Percentiles rank a stretch among this genome's conserved stretches.
phyloP scores from a whole-genome alignment of 2,329 filamentous ascomycete genomes.

The Mycocentrospora acerina region DNA sequence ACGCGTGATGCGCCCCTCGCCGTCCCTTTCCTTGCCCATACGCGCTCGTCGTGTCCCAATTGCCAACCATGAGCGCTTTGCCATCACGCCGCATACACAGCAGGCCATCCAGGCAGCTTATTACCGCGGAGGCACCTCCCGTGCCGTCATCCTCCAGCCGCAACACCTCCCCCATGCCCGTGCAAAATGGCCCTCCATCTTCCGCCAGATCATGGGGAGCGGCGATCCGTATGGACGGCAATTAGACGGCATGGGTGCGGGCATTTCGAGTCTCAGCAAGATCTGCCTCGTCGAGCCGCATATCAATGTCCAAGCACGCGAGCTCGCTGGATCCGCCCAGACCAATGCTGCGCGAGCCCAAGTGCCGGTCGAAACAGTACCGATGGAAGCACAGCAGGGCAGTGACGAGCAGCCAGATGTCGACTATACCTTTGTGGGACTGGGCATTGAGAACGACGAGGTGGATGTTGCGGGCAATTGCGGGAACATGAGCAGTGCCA shows the following conservation, averaged over 20 bases:
- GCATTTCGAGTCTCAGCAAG: constrained; percentile 69
- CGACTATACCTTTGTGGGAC: constrained; percentile 70
- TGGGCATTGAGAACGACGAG: constrained; percentile 62
- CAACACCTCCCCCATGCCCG: constrained; percentile 53
- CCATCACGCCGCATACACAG: constrained; percentile 14
- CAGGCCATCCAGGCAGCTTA: constrained; percentile 52
- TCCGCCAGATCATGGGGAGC: constrained; percentile 61
- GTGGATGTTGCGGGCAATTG: constrained; percentile 72
- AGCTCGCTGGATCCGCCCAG: constrained; percentile 6
- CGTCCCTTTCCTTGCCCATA: constrained; percentile 16
- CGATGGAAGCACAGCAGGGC: background rate
- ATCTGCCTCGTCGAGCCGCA: constrained; percentile 63
- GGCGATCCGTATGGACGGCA: constrained; percentile 69
- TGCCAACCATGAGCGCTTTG: constrained; percentile 9
- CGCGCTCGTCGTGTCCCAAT: constrained; percentile 8
- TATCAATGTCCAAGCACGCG: constrained; percentile 1
- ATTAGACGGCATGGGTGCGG: constrained; percentile 70
- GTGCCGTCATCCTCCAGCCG: constrained; percentile 62
- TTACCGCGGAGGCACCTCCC: constrained; percentile 70
- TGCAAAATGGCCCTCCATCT: constrained; percentile 55
- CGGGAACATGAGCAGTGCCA: constrained; percentile 75
- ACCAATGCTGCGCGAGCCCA: constrained; percentile 12
- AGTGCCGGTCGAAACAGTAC: too few species aligned
- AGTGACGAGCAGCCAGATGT: constrained; percentile 48
- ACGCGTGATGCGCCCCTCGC: constrained; percentile 27